Evolutionary conservation across 768 basidiomycete genomes (phyloP).

Genomic region (Guyanaporus albipodus): DNA sequence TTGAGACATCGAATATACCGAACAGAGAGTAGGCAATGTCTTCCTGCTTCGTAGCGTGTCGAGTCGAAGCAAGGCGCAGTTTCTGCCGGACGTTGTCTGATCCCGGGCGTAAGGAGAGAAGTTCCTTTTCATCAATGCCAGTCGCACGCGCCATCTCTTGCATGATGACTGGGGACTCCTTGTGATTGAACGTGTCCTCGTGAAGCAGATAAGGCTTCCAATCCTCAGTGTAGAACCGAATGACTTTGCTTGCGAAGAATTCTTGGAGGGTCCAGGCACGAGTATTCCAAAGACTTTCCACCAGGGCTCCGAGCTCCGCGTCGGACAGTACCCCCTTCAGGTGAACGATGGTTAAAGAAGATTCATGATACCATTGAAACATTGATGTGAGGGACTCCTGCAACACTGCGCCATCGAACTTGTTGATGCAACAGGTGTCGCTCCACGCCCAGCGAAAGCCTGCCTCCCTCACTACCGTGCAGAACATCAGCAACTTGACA

Average conservation of each 20-base stretch:
- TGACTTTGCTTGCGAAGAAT: conserved; percentile 20
- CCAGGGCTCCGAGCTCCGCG: conserved; percentile 7
- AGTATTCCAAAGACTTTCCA: conserved; percentile 20
- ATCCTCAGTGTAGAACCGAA: conserved; percentile 21
- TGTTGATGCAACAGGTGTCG: conserved; percentile 27
- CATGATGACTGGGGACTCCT: conserved; percentile 17
- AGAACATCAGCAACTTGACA: conserved; percentile 17
- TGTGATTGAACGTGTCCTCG: conserved; percentile 12
- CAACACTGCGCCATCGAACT: conserved; percentile 10
- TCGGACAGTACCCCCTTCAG: conserved; percentile 13
- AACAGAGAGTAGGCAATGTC: conserved; percentile 27
- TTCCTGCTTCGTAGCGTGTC: conserved; percentile 22
- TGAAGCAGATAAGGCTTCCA: conserved; percentile 23
- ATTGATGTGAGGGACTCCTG: conserved; percentile 25
- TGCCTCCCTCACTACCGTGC: conserved; percentile 8
- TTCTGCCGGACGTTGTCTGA: conserved; percentile 12
- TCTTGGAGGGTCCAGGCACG: conserved; percentile 26
- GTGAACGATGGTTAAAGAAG: conserved; percentile 23
- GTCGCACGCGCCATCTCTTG: conserved; percentile 17
- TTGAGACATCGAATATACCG: conserved; percentile 21
- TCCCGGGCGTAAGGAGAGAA: conserved; percentile 14
- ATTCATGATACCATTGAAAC: conserved; percentile 27
- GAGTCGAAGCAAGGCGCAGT: conserved; percentile 19
- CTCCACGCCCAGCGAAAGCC: conserved; percentile 23
- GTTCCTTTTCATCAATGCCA: conserved; percentile 4